phyloP scores from a whole-genome alignment of 129 eudicot genomes.

The Smallanthus sonchifolius region DNA sequence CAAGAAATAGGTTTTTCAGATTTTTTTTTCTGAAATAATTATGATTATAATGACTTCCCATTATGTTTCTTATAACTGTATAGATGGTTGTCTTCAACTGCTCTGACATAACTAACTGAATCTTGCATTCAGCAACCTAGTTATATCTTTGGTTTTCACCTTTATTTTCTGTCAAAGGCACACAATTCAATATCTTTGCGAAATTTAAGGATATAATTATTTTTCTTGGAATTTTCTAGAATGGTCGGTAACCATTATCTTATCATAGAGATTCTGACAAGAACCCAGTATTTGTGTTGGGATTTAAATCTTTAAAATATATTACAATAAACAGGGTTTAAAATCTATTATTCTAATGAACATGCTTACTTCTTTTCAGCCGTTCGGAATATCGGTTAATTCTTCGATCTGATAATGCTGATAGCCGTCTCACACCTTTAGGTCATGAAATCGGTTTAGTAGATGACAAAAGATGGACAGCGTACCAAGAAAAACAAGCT shows the following conservation, averaged over 20 bases:
- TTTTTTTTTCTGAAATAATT: background rate
- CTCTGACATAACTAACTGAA: background rate
- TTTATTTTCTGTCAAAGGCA: background rate
- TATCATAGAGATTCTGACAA: background rate
- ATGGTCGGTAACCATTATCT: background rate
- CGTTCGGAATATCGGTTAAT: constrained; percentile 89
- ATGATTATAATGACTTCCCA: background rate
- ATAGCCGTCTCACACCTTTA: constrained; percentile 88
- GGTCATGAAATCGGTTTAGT: constrained; percentile 94
- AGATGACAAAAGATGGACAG: constrained; percentile 70
- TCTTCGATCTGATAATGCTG: constrained; percentile 92
- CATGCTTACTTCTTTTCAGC: constrained; percentile 34
- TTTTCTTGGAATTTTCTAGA: background rate
- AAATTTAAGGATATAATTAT: background rate
- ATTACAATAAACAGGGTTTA: background rate
- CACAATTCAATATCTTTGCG: background rate
- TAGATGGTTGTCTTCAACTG: background rate
- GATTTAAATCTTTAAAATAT: background rate
- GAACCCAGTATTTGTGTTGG: background rate
- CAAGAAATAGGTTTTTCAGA: background rate
- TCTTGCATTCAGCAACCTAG: background rate
- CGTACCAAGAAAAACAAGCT: constrained; percentile 74
- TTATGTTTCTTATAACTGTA: background rate
- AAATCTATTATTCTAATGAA: constrained; percentile 1
- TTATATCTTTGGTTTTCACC: background rate